A percentile compares a stretch with the other conserved stretches of the same genome.
These are phyloP conservation scores for Starmerella scarabaei DNA, from an alignment of 805 yeast genomes.

Conservation along the genomic window DNA sequence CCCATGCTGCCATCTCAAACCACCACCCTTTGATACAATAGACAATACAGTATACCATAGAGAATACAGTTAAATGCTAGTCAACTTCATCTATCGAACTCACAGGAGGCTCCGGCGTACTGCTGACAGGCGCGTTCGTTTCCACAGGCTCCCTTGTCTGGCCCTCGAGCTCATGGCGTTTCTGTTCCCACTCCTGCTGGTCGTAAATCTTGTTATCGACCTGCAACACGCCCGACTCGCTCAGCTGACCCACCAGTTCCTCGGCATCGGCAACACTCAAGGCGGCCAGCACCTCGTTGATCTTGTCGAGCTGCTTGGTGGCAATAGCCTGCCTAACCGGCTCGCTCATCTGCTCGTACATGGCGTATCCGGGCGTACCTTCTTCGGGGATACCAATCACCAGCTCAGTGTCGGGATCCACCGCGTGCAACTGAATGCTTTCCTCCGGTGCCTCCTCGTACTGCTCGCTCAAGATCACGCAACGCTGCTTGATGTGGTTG, in stretches of 20 bases:
- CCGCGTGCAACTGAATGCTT: constrained; percentile 73
- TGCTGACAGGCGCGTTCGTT: too few species aligned
- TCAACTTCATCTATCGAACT: too few species aligned
- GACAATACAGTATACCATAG: too few species aligned
- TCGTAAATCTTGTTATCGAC: constrained; percentile 45
- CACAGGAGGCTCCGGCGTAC: too few species aligned
- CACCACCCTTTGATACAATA: too few species aligned
- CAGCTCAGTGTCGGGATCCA: constrained; percentile 71
- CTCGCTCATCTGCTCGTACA: constrained; percentile 48
- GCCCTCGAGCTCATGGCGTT: constrained; percentile 15
- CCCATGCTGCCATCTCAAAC: too few species aligned
- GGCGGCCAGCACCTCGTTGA: constrained; percentile 67
- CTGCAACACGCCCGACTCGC: constrained; percentile 72
- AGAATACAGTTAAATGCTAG: too few species aligned
- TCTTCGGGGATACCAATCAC: constrained; percentile 45
- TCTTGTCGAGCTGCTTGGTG: constrained; percentile 57
- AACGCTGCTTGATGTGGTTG: constrained; percentile 62
- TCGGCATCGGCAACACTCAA: constrained; percentile 74
- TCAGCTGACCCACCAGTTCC: constrained; percentile 53
- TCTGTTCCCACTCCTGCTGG: constrained; percentile 27
- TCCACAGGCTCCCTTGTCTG: too few species aligned
- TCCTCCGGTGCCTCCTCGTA: constrained; percentile 47
- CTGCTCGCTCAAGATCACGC: constrained; percentile 45
- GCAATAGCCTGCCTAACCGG: constrained; percentile 64
- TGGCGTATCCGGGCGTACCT: constrained; percentile 26